A percentile compares a stretch with the other conserved stretches of the same genome.
phyloP scores from a whole-genome alignment of 2,329 filamentous ascomycete genomes.

The Diaporthe sp. region DNA sequence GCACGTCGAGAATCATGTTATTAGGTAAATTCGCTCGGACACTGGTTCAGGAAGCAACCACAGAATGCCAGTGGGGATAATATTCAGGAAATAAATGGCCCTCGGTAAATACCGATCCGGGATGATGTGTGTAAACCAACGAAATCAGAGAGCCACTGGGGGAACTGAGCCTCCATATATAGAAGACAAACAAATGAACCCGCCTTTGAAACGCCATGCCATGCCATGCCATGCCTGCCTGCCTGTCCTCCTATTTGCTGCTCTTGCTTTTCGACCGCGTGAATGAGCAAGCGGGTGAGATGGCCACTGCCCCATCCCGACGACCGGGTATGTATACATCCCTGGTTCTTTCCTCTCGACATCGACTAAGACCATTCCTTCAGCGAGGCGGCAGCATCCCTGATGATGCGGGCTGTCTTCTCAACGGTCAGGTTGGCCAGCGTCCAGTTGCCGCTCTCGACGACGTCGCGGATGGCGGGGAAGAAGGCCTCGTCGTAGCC shows the following conservation, averaged over 20 bases:
- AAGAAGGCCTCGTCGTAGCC: constrained; percentile 78
- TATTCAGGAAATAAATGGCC: constrained; percentile 20
- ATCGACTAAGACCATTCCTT: constrained; percentile 31
- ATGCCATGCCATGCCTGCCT: constrained; percentile 35
- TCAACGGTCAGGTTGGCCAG: constrained; percentile 77
- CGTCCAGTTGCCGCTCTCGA: constrained; percentile 79
- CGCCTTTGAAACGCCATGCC: constrained; percentile 38
- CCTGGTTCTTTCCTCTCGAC: neutral
- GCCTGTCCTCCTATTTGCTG: neutral
- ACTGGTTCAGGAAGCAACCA: neutral
- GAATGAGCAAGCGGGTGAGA: neutral
- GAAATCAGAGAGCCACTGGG: constrained; percentile 10
- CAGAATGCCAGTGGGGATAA: neutral
- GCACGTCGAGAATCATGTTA: no score
- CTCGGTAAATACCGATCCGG: constrained; percentile 3
- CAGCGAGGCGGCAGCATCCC: constrained; percentile 63
- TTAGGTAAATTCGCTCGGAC: neutral
- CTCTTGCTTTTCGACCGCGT: neutral
- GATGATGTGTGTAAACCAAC: constrained; percentile 14
- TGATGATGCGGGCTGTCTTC: constrained; percentile 78
- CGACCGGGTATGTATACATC: neutral
- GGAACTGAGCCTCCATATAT: neutral
- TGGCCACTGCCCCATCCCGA: neutral
- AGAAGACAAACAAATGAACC: constrained; percentile 9
- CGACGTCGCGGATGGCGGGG: constrained; percentile 86